These are phyloP conservation scores for Clavispora fructus DNA, from an alignment of 805 yeast genomes.

Conservation along the genomic window DNA sequence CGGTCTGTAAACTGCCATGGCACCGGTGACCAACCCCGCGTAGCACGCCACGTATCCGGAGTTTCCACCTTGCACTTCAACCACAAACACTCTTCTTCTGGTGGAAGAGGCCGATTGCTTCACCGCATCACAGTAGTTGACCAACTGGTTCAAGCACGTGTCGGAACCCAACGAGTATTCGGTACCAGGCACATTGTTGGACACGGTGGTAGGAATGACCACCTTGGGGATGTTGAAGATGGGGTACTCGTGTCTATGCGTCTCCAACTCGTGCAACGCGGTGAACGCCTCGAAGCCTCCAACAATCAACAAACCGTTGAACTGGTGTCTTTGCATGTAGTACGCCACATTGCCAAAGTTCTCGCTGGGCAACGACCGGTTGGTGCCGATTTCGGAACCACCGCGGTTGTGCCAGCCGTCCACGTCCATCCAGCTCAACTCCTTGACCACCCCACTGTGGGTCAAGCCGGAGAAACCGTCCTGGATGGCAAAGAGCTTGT, in stretches of 20 bases:
- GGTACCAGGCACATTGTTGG: slow-evolving; percentile 98
- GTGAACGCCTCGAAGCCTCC: slow-evolving; percentile 98
- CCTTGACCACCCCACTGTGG: slow-evolving; percentile 54
- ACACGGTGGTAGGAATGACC: slow-evolving; percentile 89
- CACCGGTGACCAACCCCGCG: slow-evolving; percentile 83
- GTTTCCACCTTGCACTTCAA: slow-evolving; percentile 97
- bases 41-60: slow-evolving; percentile 90
- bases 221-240: slow-evolving; percentile 93
- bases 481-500: slow-evolving; percentile 62
- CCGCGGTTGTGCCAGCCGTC: slow-evolving; percentile 71
- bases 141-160: slow-evolving; percentile 88
- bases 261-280: slow-evolving; percentile 74
- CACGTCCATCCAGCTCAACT: slow-evolving; percentile 62
- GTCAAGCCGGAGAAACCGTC: slow-evolving; percentile 73
- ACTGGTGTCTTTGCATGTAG: slow-evolving; percentile 80
- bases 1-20: slow-evolving; percentile 86
- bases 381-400: slow-evolving; percentile 81
- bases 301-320: slow-evolving; percentile 84
- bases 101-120: slow-evolving; percentile 94
- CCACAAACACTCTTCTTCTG: slow-evolving; percentile 89
- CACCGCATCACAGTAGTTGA: slow-evolving; percentile 89
- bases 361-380: slow-evolving; percentile 62
- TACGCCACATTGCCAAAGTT: slow-evolving; percentile 86
- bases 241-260: slow-evolving; percentile 75
- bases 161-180: slow-evolving; percentile 94